phyloP scores from a whole-genome alignment of 192 early-diverging fungal genomes.

The Coemansia sp. region DNA sequence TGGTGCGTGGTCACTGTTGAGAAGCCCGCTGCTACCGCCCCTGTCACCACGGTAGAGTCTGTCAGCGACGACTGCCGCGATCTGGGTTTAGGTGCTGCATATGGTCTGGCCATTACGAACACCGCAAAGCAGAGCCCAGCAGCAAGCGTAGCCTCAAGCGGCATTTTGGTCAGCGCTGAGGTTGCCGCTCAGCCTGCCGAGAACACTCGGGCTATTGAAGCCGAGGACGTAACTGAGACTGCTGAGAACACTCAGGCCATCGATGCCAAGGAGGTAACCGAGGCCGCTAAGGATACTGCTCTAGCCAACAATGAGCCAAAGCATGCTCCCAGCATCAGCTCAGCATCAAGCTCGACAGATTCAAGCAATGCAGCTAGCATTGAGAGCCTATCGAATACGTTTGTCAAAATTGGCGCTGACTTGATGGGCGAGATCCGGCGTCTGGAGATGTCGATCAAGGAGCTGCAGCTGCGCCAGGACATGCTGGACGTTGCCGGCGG shows the following conservation, averaged over 20 bases:
- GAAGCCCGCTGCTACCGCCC: background rate
- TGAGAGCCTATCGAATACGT: conserved; percentile 34
- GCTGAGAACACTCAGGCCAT: background rate
- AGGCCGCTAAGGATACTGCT: too few relatives aligned
- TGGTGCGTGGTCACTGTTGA: conserved; percentile 69
- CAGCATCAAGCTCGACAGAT: background rate
- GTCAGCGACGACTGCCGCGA: background rate
- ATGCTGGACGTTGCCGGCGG: conserved; percentile 20
- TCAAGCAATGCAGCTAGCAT: conserved; percentile 15
- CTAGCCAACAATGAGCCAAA: background rate
- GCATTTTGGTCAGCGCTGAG: conserved; percentile 1
- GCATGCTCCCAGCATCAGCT: background rate
- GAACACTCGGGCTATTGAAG: background rate
- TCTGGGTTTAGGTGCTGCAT: background rate
- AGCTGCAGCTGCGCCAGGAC: conserved; percentile 41
- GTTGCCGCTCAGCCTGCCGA: background rate
- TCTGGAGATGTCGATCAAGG: conserved; percentile 39
- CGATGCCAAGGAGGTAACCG: background rate
- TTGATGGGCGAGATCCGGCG: conserved; percentile 48
- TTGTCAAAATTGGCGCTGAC: conserved; percentile 47
- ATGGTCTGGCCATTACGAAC: background rate
- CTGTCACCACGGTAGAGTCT: background rate
- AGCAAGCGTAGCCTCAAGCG: conserved; percentile 4
- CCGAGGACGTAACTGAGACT: too few relatives aligned
- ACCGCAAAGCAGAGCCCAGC: background rate